Evolutionary conservation across 495 filamentous ascomycete genomes (phyloP).

Genomic region (Penicillium flavigenum): DNA sequence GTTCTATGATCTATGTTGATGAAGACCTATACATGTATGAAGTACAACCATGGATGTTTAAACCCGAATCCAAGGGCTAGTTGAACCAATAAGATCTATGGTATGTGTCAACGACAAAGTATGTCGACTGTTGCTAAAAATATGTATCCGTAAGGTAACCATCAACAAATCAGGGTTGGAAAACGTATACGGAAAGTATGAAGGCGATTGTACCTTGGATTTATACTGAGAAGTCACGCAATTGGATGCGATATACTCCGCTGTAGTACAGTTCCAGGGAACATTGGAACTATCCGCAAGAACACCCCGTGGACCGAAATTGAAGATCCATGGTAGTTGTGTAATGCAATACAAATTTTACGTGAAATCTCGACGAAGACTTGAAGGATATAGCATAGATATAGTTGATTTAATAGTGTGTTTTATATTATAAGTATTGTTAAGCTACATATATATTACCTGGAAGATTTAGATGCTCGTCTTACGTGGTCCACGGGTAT

Average conservation of each 20-base stretch:
- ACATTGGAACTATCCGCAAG: background rate
- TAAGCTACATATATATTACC: background rate
- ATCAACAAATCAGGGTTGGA: background rate
- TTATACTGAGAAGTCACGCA: slow-evolving; percentile 1
- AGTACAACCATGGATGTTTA: too few species aligned
- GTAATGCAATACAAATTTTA: background rate
- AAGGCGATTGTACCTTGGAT: slow-evolving; percentile 7
- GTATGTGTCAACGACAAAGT: background rate
- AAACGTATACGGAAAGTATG: background rate
- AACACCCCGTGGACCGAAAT: slow-evolving; percentile 1
- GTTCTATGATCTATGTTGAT: too few species aligned
- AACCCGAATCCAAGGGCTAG: too few species aligned
- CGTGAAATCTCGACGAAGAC: background rate
- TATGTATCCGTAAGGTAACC: background rate
- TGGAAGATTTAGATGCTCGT: too few species aligned
- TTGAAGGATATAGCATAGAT: background rate
- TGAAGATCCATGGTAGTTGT: slow-evolving; percentile 5
- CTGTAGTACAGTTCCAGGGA: slow-evolving; percentile 2
- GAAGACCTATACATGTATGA: too few species aligned
- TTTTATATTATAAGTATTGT: background rate
- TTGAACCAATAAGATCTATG: background rate
- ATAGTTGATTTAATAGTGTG: background rate
- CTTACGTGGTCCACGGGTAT: too few species aligned
- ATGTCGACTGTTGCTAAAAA: background rate
- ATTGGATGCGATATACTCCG: slow-evolving; percentile 25